Evolutionary conservation across 306 rosid species (phyloP), one percentile per base, ranked within the genome.

Genomic region (Ormosia emarginata): DNA sequence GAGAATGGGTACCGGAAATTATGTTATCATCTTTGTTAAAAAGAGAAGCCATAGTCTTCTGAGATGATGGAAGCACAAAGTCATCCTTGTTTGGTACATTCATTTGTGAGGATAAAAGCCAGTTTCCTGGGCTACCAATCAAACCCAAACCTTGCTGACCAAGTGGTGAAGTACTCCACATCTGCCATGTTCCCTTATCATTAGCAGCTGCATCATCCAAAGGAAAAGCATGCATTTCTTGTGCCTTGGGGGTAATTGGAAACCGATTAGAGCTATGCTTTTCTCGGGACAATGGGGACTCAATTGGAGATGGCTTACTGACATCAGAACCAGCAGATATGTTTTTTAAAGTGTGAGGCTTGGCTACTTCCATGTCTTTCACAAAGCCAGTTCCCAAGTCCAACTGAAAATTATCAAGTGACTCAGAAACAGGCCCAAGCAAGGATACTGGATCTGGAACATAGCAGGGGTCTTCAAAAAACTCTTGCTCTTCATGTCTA

Each of bases 391-490:
- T 77, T 59, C 95, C 97, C 80, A 88, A 47, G 83, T 95, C 97
- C 77, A 87, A 81, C 80, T 92, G 98, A 86, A 95, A 95, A 87
- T 95, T 91, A 75, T 93, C 91, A 50, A 95, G 97, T 2, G 98
- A 95, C 89, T 93, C 98, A 29, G 98, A 95, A 87, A 95, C 98
- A 30, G 99, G 97, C 58, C 99, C 99, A 81, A 95, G 89, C 76
- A 95, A 87, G 36, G 98, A 89, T 46, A 87, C 90, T 7, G 95
- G 98, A 86, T 92, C 93, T 0, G 98, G 99, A 79, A 87, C 91
- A 81, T 93, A 93, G 86, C 98, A 91, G 0, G 99, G 99, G 61
- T 95, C 99, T 90, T 95, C 98, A 83, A 92, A 95, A 85, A 79
- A 92, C 87, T 95, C 99, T 57, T 89, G 91, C 73, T 95, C 98